phyloP scores from a whole-genome alignment of 1,139 yeast genomes.

The Geotrichum bryndzae region DNA sequence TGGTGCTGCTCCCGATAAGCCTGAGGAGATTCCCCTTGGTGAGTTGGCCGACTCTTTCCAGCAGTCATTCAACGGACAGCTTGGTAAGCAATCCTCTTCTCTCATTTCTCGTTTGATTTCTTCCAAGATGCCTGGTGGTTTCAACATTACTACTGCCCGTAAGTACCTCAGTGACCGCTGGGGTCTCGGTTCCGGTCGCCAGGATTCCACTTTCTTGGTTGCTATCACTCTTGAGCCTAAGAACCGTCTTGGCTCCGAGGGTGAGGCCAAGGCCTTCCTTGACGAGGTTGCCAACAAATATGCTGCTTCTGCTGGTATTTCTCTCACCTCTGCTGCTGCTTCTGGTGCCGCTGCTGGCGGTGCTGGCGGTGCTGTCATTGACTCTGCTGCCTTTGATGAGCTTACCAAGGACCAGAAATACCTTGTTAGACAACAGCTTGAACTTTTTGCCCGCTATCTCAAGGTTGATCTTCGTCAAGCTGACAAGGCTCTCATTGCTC shows the following conservation, averaged over 20 bases:
- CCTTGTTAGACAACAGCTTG: conserved; percentile 91
- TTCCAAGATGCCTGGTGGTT: conserved; percentile 99
- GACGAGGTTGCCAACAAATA: conserved; percentile 79
- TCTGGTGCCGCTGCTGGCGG: conserved; percentile 46
- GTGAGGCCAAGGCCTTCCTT: conserved; percentile 83
- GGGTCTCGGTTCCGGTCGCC: conserved; percentile 92
- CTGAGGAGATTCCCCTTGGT: conserved; percentile 93
- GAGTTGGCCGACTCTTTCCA: conserved; percentile 95
- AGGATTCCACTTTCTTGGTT: conserved; percentile 75
- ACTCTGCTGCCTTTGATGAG: conserved; percentile 94
- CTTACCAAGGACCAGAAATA: conserved; percentile 83
- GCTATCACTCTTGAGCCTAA: conserved; percentile 91
- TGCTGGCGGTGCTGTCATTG: conserved; percentile 84
- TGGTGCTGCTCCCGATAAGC: conserved; percentile 96
- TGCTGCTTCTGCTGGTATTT: conserved; percentile 75
- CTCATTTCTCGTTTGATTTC: conserved; percentile 87
- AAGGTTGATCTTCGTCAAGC: conserved; percentile 89
- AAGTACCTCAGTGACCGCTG: conserved; percentile 83
- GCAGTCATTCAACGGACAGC: conserved; percentile 76
- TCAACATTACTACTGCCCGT: conserved; percentile 84
- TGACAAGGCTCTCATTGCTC: conserved; percentile 76
- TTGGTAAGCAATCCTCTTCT: conserved; percentile 90
- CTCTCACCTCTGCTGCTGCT: conserved; percentile 61
- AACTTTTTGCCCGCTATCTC: conserved; percentile 89
- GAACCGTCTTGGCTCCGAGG: conserved; percentile 75